Base-by-base conservation (phyloP, 768 basidiomycete genomes). In the Tricholoma furcatifolium region DNA sequence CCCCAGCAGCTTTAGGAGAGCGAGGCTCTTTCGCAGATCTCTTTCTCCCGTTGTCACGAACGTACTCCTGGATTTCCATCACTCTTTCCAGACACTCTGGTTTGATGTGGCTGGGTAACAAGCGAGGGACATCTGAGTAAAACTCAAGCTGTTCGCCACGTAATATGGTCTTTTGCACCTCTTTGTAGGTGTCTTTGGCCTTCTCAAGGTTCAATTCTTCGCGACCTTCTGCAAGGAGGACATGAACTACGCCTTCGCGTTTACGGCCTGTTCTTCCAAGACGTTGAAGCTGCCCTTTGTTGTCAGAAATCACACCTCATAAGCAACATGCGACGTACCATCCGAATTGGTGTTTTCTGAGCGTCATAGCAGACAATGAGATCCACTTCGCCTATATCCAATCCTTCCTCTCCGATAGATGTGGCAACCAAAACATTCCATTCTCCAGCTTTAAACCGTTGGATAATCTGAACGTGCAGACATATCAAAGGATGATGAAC, bases 371-470 rank as follows among this genome's bases (percentile, higher is more conserved):
- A 98, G 43, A 98, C 75, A 51, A 98, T 96, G 64, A 94, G 76
- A 66, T 99, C 97, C 14, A 99, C 87, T 66, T 97, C 95, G 30
- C 97, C 97, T 50, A 99, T 99, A 67, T 99, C 97, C 15, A 99
- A 77, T 52, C 97, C 97, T 69, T 99, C 97, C 70, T 99, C 97
- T 18, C 97, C 97, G 50, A 99, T 93, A 3, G 90, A 96, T 4
- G 97, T 98, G 1, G 95, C 89, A 7, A 99, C 96, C 10, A 99
- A 74, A 34, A 97, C 85, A 60, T 99, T 99, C 67, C 82, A 93
- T 53, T 85, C 85, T 10, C 93, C 93, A 4, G 71, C 73, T 66
- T 94, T 94, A 75, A 99, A 98, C 57, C 83, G 82, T 53, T 84
- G 74, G 63, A 99, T 91, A 30, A 91, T 79, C 94, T 98, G 58